A percentile compares a stretch with the other conserved stretches of the same genome.
These are phyloP conservation scores for Corylus heterophylla DNA, from an alignment of 306 rosid species.

Conservation along the genomic window DNA sequence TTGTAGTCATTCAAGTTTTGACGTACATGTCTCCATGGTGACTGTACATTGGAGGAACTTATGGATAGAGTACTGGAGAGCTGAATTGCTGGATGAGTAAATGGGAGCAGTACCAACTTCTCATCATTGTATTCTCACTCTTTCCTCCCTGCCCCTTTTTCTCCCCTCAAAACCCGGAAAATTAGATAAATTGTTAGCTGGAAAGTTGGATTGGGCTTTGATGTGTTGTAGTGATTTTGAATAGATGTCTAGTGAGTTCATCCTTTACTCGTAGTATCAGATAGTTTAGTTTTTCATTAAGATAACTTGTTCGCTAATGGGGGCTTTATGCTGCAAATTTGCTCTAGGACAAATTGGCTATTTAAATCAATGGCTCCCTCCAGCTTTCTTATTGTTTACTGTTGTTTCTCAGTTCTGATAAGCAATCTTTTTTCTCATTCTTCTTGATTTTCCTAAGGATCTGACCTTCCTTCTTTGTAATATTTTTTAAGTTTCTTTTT, in stretches of 20 bases:
- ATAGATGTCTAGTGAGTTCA: background rate
- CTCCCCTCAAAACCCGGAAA: background rate
- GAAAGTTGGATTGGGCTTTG: background rate
- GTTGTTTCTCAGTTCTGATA: background rate
- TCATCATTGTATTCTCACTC: background rate
- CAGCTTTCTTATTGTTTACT: background rate
- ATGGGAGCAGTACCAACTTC: background rate
- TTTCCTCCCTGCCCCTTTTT: background rate
- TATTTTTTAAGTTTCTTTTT: background rate
- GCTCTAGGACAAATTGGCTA: background rate
- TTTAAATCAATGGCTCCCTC: background rate
- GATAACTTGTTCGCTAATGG: background rate
- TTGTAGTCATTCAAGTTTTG: background rate
- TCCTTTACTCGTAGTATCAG: background rate
- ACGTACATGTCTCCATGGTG: background rate
- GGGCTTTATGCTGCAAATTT: background rate
- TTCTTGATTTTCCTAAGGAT: background rate
- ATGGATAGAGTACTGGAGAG: background rate
- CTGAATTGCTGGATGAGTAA: background rate
- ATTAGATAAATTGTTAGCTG: background rate
- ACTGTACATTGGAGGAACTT: background rate
- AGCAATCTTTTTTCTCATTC: background rate
- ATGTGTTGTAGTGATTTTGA: background rate
- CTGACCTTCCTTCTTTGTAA: background rate
- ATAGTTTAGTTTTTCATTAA: background rate